A percentile compares a stretch with the other conserved stretches of the same genome.
Conservation (phyloP, 2,329 filamentous ascomycete species). For the Coniochaeta pulveracea region DNA sequence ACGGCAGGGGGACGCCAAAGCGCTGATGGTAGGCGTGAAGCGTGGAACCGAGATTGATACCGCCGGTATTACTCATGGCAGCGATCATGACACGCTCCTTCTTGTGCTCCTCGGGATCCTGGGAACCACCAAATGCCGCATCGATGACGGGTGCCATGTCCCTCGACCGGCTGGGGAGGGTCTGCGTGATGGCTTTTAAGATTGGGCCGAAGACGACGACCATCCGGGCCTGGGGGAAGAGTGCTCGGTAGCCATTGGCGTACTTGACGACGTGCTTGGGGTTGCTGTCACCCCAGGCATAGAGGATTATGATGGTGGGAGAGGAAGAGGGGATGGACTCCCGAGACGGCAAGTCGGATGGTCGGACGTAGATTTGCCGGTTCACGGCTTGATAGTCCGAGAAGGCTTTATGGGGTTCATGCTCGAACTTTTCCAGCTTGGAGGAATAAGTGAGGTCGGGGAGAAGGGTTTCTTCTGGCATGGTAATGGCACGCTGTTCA, state of each 20-base stretch:
- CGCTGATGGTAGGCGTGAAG: conserved; percentile 31
- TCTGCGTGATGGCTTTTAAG: conserved; percentile 30
- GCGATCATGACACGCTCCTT: conserved; percentile 32
- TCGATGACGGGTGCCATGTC: conserved; percentile 34
- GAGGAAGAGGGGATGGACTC: conserved; percentile 14
- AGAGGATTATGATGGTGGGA: conserved; percentile 38
- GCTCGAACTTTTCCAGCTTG: too few relatives aligned
- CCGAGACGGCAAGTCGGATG: conserved; percentile 14
- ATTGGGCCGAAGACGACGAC: conserved; percentile 40
- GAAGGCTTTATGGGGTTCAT: conserved; percentile 11
- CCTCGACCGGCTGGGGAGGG: conserved; percentile 27
- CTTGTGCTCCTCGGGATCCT: conserved; percentile 11
- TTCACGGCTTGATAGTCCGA: conserved; percentile 34
- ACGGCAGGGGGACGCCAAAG: conserved; percentile 27
- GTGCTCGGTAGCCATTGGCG: conserved; percentile 34
- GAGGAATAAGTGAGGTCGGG: too few relatives aligned
- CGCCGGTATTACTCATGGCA: conserved; percentile 47
- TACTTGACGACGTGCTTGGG: conserved; percentile 46
- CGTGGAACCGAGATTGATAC: conserved; percentile 37
- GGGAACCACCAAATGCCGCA: conserved; percentile 18
- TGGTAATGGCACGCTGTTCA: too few relatives aligned
- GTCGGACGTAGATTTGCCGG: conserved; percentile 33
- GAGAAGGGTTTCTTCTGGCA: too few relatives aligned
- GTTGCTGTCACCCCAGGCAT: conserved; percentile 44
- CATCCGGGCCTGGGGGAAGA: conserved; percentile 38